Percentiles rank a stretch among this genome's conserved stretches.
Conservation (phyloP, 192 early-diverging fungal genomes). For the Coemansia sp. region DNA sequence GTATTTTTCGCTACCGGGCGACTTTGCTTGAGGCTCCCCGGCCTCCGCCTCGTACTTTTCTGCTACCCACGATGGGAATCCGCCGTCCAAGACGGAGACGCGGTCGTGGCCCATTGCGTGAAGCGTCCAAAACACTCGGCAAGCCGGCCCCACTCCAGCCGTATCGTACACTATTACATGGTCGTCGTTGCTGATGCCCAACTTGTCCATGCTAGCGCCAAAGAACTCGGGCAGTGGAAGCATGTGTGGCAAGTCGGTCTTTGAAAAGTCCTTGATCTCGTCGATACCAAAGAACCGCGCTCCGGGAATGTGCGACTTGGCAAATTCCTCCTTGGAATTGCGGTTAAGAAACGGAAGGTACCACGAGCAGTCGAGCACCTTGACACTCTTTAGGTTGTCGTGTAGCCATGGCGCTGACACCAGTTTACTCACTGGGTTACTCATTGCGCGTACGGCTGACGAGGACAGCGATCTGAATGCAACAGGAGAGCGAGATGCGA, state of each 20-base stretch:
- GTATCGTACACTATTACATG: constrained; percentile 93
- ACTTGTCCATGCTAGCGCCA: constrained; percentile 64
- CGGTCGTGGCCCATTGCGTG: constrained; percentile 72
- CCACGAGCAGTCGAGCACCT: constrained; percentile 92
- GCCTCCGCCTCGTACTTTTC: constrained; percentile 36
- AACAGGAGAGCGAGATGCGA: constrained; percentile 2
- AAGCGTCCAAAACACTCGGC: constrained; percentile 87
- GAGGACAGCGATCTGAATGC: constrained; percentile 8
- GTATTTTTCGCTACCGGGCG: constrained; percentile 16
- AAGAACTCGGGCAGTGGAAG: constrained; percentile 77
- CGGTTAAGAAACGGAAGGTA: constrained; percentile 79
- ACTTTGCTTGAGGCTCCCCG: constrained; percentile 37
- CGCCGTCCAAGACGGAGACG: constrained; percentile 89
- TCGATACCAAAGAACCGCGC: constrained; percentile 95
- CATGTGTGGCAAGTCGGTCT: constrained; percentile 83
- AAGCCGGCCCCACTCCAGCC: constrained; percentile 77
- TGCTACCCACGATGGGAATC: constrained; percentile 78
- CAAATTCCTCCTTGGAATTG: constrained; percentile 73
- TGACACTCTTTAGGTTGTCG: constrained; percentile 63
- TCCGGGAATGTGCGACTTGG: constrained; percentile 64
- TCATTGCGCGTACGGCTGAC: not conserved
- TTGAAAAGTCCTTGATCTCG: constrained; percentile 72
- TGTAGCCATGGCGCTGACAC: constrained; percentile 67
- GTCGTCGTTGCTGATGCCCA: constrained; percentile 80
- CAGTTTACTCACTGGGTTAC: constrained; percentile 2